These are phyloP conservation scores for Petrea volubilis DNA, from an alignment of 257 asterid genomes.

Conservation along the genomic window DNA sequence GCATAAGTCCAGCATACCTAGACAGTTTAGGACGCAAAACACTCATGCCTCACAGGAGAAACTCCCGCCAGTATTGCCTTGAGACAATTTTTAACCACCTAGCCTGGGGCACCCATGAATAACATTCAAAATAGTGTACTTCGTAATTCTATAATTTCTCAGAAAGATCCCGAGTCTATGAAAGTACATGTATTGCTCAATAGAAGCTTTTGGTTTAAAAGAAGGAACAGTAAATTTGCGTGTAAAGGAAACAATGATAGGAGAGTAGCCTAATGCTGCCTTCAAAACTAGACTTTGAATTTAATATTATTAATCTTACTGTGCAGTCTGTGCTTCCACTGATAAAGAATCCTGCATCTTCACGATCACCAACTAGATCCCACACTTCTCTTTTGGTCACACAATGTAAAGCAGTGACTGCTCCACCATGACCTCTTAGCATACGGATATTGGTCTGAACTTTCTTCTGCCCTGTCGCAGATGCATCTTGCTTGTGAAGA, in stretches of 20 bases:
- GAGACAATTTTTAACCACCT: not conserved
- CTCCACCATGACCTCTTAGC: slow-evolving; percentile 91
- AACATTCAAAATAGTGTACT: not conserved
- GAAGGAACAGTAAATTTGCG: not conserved
- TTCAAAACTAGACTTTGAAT: not conserved
- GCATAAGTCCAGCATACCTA: not conserved
- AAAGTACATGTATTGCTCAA: not conserved
- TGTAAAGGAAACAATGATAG: not conserved
- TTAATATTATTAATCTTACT: slow-evolving; percentile 43
- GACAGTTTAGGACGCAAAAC: not conserved
- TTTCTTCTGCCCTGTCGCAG: slow-evolving; percentile 79
- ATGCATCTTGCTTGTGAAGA: slow-evolving; percentile 58
- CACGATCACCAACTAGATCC: slow-evolving; percentile 95
- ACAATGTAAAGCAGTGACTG: slow-evolving; percentile 90
- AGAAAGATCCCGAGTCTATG: slow-evolving; percentile 12
- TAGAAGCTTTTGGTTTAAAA: slow-evolving; percentile 21
- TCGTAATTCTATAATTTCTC: not conserved
- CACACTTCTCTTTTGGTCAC: slow-evolving; percentile 94
- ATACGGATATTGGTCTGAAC: slow-evolving; percentile 79
- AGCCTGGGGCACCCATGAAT: not conserved
- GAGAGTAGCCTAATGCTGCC: slow-evolving; percentile 2
- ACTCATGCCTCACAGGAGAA: not conserved
- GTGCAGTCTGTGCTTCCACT: slow-evolving; percentile 97
- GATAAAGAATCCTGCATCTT: slow-evolving; percentile 91
- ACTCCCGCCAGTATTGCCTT: not conserved